phyloP scores from a whole-genome alignment of 176 grass and related monocot species.

The Themeda triandra region DNA sequence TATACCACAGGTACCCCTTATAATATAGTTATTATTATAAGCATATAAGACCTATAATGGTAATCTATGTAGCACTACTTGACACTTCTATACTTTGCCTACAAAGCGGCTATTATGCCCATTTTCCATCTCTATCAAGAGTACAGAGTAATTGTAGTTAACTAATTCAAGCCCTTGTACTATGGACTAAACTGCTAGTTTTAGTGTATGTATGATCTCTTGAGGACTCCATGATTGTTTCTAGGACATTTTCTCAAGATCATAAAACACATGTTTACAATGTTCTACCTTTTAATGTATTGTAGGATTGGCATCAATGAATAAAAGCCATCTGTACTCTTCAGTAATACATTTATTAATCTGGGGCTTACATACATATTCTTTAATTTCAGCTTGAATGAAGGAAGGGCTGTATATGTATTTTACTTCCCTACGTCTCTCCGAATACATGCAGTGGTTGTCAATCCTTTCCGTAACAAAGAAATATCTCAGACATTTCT shows the following conservation, averaged over 20 bases:
- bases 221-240: constrained; percentile 12
- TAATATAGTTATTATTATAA: constrained; percentile 13
- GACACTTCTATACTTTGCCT: not conserved
- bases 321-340: constrained; percentile 9
- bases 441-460: constrained; percentile 63
- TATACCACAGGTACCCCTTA: constrained; percentile 81
- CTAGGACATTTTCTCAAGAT: not conserved
- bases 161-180: not conserved
- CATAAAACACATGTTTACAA: constrained; percentile 9
- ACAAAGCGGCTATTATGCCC: not conserved
- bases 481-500: constrained; percentile 87
- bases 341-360: not conserved
- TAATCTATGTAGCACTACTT: not conserved
- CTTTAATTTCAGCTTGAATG: constrained; percentile 63
- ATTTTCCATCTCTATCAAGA: constrained; percentile 9
- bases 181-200: constrained; percentile 20
- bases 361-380: constrained; percentile 23
- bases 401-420: constrained; percentile 88
- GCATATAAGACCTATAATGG: not conserved
- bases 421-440: constrained; percentile 75
- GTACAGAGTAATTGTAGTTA: not conserved
- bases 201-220: constrained; percentile 10
- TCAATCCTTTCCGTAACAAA: constrained; percentile 96
- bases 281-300: constrained; percentile 7
- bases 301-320: not conserved